phyloP scores from a whole-genome alignment of 208 protist species.

The Trypanosoma vivax region DNA sequence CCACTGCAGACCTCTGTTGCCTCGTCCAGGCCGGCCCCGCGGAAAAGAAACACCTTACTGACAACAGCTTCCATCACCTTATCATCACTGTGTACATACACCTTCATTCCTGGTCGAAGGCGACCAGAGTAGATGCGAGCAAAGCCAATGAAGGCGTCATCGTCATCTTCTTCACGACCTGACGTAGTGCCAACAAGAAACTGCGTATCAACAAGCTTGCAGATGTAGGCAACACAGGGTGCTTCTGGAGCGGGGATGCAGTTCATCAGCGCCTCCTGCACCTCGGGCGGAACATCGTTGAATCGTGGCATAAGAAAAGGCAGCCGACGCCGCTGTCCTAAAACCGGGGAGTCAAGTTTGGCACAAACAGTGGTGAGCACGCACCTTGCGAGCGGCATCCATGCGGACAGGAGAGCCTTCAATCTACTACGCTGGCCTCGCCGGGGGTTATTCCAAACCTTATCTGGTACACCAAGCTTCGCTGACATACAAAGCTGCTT shows the following conservation, averaged over 20 bases:
- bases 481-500: conserved; percentile 49
- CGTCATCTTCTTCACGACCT: conserved; percentile 32
- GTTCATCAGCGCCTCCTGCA: conserved; percentile 45
- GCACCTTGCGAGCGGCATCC: conserved; percentile 92
- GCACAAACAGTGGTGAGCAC: conserved; percentile 85
- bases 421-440: conserved; percentile 56
- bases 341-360: conserved; percentile 82
- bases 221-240: conserved; percentile 79
- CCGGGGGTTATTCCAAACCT: conserved; percentile 72
- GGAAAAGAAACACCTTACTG: conserved; percentile 85
- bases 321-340: conserved; percentile 73
- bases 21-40: conserved; percentile 91
- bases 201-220: conserved; percentile 83
- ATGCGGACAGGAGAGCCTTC: conserved; percentile 84
- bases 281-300: conserved; percentile 18
- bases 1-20: conserved; percentile 73
- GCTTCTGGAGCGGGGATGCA: conserved; percentile 55
- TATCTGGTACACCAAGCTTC: conserved; percentile 66
- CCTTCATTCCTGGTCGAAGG: conserved; percentile 76
- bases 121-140: conserved; percentile 94
- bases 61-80: conserved; percentile 45
- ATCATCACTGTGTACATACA: conserved; percentile 84
- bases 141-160: conserved; percentile 94
- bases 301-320: conserved; percentile 64
- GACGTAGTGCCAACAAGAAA: conserved; percentile 63